Conservation (phyloP, 305 asterid genomes). For the Solanum hybrid region DNA sequence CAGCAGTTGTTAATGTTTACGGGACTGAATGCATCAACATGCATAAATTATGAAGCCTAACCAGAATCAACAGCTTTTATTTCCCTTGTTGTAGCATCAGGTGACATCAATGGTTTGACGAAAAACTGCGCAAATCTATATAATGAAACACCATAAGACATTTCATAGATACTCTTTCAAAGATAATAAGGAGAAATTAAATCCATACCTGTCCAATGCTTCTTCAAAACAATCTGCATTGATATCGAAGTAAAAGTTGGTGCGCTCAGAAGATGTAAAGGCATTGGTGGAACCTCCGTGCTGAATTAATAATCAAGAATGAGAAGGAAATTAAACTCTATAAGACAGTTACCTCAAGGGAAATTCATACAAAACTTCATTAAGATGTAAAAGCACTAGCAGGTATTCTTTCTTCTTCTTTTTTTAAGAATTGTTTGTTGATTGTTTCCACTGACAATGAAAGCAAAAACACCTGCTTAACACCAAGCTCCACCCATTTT, state of each 20-base stretch:
- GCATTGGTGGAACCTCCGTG: constrained; percentile 97
- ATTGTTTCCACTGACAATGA: background rate
- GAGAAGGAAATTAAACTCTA: background rate
- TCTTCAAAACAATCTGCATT: constrained; percentile 81
- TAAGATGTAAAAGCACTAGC: background rate
- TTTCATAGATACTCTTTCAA: background rate
- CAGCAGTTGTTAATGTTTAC: background rate
- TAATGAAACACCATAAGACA: constrained; percentile 7
- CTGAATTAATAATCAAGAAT: constrained; percentile 24
- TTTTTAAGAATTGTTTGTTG: background rate
- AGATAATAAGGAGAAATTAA: background rate
- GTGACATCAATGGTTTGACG: constrained; percentile 85
- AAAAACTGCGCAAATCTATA: constrained; percentile 90
- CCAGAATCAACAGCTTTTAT: constrained; percentile 97
- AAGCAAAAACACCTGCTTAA: background rate
- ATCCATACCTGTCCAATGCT: constrained; percentile 81
- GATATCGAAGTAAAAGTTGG: constrained; percentile 80
- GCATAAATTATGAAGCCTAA: constrained; percentile 23
- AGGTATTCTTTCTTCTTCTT: background rate
- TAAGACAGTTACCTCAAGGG: background rate
- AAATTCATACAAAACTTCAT: background rate
- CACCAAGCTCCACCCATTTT: background rate
- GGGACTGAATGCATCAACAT: background rate
- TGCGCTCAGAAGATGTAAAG: constrained; percentile 70
- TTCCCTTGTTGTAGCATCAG: constrained; percentile 93